These are phyloP conservation scores for Erysimum cheiri DNA, from an alignment of 441 rosid species.

Conservation along the genomic window DNA sequence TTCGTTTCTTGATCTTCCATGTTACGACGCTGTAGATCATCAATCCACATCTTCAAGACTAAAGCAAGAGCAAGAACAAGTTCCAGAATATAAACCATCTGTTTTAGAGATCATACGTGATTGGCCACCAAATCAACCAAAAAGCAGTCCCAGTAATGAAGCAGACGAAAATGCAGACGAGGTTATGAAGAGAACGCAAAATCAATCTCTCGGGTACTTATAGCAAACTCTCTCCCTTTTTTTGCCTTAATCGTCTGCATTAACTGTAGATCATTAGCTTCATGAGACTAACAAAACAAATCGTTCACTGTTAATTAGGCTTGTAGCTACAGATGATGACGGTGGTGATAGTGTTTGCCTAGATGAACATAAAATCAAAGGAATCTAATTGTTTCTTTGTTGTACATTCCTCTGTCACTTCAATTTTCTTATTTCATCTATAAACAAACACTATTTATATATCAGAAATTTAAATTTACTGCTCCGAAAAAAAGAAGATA, in stretches of 20 bases:
- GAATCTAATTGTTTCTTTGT: constrained; percentile 22
- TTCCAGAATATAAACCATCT: constrained; percentile 36
- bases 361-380: constrained; percentile 18
- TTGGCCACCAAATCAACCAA: constrained; percentile 45
- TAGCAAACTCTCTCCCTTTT: constrained; percentile 5
- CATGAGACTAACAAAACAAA: constrained; percentile 27
- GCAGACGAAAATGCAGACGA: constrained; percentile 47
- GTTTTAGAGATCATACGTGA: constrained; percentile 46
- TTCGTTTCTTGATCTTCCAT: constrained; percentile 61
- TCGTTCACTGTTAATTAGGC: constrained; percentile 52
- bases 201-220: constrained; percentile 74
- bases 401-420: constrained; percentile 34
- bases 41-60: constrained; percentile 35
- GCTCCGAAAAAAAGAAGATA: no score
- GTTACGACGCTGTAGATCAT: constrained; percentile 59
- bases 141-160: constrained; percentile 26
- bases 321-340: constrained; percentile 66
- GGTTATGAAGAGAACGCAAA: constrained; percentile 68
- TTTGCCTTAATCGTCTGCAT: constrained; percentile 6
- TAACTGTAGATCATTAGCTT: constrained; percentile 4
- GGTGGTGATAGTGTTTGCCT: constrained; percentile 52
- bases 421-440: constrained; percentile 20
- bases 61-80: constrained; percentile 27
- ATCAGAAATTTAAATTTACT: constrained; percentile 9
- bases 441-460: constrained; percentile 6